These are phyloP conservation scores for Alloteropsis semialata DNA, from an alignment of 176 grass and related monocot genomes.

Conservation along the genomic window DNA sequence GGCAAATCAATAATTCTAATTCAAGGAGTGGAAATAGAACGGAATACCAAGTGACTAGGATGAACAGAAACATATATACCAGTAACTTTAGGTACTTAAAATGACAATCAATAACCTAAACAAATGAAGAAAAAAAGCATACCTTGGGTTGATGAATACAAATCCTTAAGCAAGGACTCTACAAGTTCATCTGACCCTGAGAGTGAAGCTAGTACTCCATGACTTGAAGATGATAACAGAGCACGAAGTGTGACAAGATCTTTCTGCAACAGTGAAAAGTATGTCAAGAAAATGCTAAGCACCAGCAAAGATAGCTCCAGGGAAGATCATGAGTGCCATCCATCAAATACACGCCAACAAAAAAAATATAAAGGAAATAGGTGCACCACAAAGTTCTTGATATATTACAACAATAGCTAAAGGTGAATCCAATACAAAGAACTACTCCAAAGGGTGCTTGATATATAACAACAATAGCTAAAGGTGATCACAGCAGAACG, in stretches of 20 bases:
- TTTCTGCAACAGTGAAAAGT: slow-evolving; percentile 37
- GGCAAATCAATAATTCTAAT: neutral
- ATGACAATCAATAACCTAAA: neutral
- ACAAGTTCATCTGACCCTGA: slow-evolving; percentile 54
- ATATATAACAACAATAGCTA: neutral
- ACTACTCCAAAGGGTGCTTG: neutral
- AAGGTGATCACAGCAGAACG: slow-evolving; percentile 9
- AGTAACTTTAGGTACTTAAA: neutral
- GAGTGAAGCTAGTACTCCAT: slow-evolving; percentile 65
- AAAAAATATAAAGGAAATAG: slow-evolving; percentile 7
- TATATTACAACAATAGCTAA: neutral
- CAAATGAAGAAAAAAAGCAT: slow-evolving; percentile 28
- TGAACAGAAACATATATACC: neutral
- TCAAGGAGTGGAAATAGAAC: too few relatives aligned
- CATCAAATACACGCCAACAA: neutral
- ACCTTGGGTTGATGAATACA: slow-evolving; percentile 48
- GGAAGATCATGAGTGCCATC: neutral
- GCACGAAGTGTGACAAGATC: slow-evolving; percentile 40
- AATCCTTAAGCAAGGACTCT: slow-evolving; percentile 64
- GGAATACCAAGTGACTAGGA: neutral
- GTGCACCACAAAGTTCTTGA: neutral
- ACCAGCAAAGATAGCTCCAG: neutral
- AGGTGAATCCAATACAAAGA: neutral
- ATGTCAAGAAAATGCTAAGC: slow-evolving; percentile 13
- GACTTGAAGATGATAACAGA: slow-evolving; percentile 65